Base-by-base conservation (phyloP, 768 basidiomycete species). In the Lentinula aciculospora region DNA sequence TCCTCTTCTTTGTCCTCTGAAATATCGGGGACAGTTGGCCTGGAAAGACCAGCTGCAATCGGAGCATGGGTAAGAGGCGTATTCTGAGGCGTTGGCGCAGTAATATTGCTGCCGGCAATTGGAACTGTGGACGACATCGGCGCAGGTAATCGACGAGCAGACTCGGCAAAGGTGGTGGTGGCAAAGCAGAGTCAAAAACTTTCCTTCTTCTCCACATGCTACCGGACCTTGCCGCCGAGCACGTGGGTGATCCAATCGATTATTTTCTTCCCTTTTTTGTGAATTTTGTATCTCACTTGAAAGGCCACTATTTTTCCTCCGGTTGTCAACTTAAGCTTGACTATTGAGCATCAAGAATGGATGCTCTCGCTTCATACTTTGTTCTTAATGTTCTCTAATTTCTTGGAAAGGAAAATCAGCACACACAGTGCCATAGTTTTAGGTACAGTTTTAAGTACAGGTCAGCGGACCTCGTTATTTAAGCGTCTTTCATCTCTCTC, bases 11-110 rank as follows among this genome's bases (percentile, higher is more conserved):
- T 84, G 68, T 85, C 89, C 72, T 94, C 92, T 39, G 84, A 74
- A 73, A 93, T 93, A 72, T 90, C 90, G 62, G 92, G 92, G 53
- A 92, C 89, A 2, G 89, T 88, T 8, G 94, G 94, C 65, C 91
- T 84, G 46, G 92, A 94, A 60, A 94, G 79, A 57, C 87, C 89
- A 5, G 74, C 60, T 45, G 86, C 80, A 71, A 96, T 87, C 56
- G 92, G 92, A 12, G 90, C 89, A 63, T 89, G 83, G 55, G 76
- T 85, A 60, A 93, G 74, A 10, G 94, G 94, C 3, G 94, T 96
- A 74, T 97, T 96, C 76, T 92, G 89, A 23, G 94, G 94, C 15
- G 94, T 97, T 7, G 94, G 93, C n/a, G 94, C 93, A 3, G 88
- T 86, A 25, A 86, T 74, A 72, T 82, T 82, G 57, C 72, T 69